A percentile compares a stretch with the other conserved stretches of the same genome.
Conservation (phyloP, 306 rosid species). For the Ormosia emarginata region DNA sequence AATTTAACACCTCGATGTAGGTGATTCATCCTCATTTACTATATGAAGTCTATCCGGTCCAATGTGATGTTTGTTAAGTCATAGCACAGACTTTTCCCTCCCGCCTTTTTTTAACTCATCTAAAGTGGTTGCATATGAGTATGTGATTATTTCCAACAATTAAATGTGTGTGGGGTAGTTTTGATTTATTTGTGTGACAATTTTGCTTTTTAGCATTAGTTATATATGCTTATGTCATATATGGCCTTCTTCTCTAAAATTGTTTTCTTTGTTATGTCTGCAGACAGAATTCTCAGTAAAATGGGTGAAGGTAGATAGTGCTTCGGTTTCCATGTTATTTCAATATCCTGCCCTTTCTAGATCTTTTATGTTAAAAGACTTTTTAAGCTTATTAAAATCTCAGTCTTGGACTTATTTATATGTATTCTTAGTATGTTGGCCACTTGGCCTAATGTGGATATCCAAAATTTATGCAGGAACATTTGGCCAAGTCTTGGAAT, state of each 20-base stretch:
- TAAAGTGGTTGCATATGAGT: background rate
- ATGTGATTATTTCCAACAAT: background rate
- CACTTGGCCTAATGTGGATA: background rate
- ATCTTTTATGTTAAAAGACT: background rate
- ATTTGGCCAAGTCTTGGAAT: conserved; percentile 83
- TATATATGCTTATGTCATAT: background rate
- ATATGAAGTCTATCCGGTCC: background rate
- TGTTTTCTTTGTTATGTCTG: conserved; percentile 21
- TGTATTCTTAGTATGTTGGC: background rate
- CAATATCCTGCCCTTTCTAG: background rate
- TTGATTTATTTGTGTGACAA: background rate
- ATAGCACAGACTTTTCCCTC: background rate
- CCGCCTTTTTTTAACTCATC: background rate
- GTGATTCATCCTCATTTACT: conserved; percentile 8
- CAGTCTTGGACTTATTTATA: background rate
- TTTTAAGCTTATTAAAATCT: background rate
- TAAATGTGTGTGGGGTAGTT: background rate
- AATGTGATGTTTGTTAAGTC: background rate
- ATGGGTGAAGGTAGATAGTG: conserved; percentile 77
- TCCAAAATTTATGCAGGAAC: conserved; percentile 49
- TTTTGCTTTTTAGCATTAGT: background rate
- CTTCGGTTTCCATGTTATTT: background rate
- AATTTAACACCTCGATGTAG: conserved; percentile 66
- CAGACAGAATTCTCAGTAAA: conserved; percentile 76
- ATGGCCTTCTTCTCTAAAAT: conserved; percentile 9